These are phyloP conservation scores for Rhizopogon vinicolor DNA, from an alignment of 768 basidiomycete species.

Conservation along the genomic window DNA sequence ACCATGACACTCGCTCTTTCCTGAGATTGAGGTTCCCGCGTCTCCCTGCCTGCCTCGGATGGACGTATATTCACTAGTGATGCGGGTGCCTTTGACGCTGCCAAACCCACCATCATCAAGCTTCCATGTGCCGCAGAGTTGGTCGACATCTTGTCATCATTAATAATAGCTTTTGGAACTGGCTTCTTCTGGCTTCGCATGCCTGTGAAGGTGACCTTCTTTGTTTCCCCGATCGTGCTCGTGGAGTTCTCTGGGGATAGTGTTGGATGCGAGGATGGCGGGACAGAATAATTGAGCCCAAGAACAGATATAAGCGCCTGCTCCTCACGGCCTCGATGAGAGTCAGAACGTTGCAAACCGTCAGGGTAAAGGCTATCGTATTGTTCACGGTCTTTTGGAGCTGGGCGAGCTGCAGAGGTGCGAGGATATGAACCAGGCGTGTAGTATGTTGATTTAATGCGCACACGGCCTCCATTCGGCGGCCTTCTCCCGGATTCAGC, in stretches of 20 bases:
- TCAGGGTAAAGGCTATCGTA: slow-evolving; percentile 26
- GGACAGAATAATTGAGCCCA: slow-evolving; percentile 29
- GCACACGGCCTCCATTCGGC: slow-evolving; percentile 50
- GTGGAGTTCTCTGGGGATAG: slow-evolving; percentile 72
- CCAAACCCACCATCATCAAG: slow-evolving; percentile 61
- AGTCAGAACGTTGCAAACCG: slow-evolving; percentile 34
- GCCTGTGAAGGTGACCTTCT: slow-evolving; percentile 18
- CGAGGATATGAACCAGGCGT: slow-evolving; percentile 51
- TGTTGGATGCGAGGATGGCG: slow-evolving; percentile 57
- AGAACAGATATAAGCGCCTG: slow-evolving; percentile 35
- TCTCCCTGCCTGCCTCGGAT: slow-evolving; percentile 14
- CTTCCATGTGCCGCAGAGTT: slow-evolving; percentile 52
- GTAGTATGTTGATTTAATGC: slow-evolving; percentile 68
- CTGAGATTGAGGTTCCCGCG: slow-evolving; percentile 16
- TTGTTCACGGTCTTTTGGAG: slow-evolving; percentile 26
- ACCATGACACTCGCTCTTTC: slow-evolving; percentile 22
- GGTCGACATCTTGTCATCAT: slow-evolving; percentile 14
- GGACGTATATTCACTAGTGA: slow-evolving; percentile 26
- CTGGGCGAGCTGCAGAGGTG: slow-evolving; percentile 40
- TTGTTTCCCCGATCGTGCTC: slow-evolving; percentile 46
- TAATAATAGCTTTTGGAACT: slow-evolving; percentile 17
- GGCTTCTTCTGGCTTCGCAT: slow-evolving; percentile 29
- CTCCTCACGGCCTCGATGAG: slow-evolving; percentile 37
- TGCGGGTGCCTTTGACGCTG: slow-evolving; percentile 31
- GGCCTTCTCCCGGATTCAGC: slow-evolving; percentile 16